Conservation (phyloP, 371 early-diverging fungal species). For the Saksenaea oblongispora region DNA sequence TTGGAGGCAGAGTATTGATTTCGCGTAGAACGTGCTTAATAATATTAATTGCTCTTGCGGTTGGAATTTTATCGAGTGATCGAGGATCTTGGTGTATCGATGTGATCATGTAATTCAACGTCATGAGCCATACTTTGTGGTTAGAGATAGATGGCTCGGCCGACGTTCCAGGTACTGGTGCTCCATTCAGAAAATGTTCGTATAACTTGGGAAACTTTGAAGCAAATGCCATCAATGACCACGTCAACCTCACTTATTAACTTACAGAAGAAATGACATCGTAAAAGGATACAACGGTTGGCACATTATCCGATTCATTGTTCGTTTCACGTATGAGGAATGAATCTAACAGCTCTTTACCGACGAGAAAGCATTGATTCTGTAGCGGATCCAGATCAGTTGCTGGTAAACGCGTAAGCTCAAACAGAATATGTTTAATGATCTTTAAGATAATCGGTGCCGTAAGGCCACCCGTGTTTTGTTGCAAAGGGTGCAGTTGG, state of each 20-base stretch:
- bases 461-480: conserved; percentile 35
- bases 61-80: conserved; percentile 42
- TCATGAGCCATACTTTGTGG: conserved; percentile 45
- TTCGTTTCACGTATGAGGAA: conserved; percentile 26
- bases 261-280: conserved; percentile 41
- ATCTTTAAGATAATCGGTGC: conserved; percentile 41
- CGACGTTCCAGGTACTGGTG: conserved; percentile 15
- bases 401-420: conserved; percentile 36
- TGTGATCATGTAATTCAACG: conserved; percentile 35
- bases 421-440: conserved; percentile 44
- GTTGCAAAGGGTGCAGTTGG: conserved; percentile 20
- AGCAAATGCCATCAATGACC: neutral
- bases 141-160: conserved; percentile 42
- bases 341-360: conserved; percentile 39
- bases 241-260: conserved; percentile 20
- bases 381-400: conserved; percentile 24
- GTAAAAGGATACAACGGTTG: conserved; percentile 37
- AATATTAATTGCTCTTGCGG: conserved; percentile 47
- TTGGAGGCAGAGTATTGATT: conserved; percentile 47
- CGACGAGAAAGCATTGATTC: conserved; percentile 36
- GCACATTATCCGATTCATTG: neutral
- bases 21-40: conserved; percentile 50
- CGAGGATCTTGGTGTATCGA: conserved; percentile 44
- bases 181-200: conserved; percentile 43
- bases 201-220: conserved; percentile 49